Base-by-base conservation (phyloP, 2,329 filamentous ascomycete species). In the Alternaria sp. region DNA sequence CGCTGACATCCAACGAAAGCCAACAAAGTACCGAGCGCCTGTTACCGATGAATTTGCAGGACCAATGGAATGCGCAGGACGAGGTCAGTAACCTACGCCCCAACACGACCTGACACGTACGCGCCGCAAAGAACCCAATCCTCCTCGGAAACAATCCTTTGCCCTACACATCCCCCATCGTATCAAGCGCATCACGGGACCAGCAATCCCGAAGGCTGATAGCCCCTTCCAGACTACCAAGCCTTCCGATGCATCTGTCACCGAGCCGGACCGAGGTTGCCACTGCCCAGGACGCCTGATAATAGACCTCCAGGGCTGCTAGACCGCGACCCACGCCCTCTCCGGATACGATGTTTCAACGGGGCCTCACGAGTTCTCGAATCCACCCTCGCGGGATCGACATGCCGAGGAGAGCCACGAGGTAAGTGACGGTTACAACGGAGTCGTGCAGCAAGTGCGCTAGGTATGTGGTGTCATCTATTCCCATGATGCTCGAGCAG, bases 381-480 rank as follows among this genome's bases (percentile, higher is more conserved):
- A 32, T 52, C 46, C 36, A n/a, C 45, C 19, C 8, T 45, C 21
- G 36, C 44, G 52, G 53, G 44, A 43, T 44, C 17, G 67, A 67
- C 68, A 65, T 68, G 57, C 52, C 54, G 52, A 57, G 61, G 57
- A 56, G 40, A 21, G 46, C 55, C 57, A 65, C 32, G 57, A 66
- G 61, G 62, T 49, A 56, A 62, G 58, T 65, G 66, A 59, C 63
- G 71, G 70, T 74, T 68, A 68, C 73, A 73, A 66, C 63, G 59
- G 46, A 23, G 61, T 63, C 30, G 61, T 63, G 21, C 57, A 57
- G 71, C 59, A 67, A 62, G 69, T 63, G 68, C 67, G 45, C 21
- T 30, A 25, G 28, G 54, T 58, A 61, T 62, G 64, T 63, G 59
- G 62, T 61, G 62, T 65, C 67, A 65, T 59, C 53, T 53, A 49